phyloP scores from a whole-genome alignment of 1,284 basidiomycete genomes.

The Malassezia caprae region DNA sequence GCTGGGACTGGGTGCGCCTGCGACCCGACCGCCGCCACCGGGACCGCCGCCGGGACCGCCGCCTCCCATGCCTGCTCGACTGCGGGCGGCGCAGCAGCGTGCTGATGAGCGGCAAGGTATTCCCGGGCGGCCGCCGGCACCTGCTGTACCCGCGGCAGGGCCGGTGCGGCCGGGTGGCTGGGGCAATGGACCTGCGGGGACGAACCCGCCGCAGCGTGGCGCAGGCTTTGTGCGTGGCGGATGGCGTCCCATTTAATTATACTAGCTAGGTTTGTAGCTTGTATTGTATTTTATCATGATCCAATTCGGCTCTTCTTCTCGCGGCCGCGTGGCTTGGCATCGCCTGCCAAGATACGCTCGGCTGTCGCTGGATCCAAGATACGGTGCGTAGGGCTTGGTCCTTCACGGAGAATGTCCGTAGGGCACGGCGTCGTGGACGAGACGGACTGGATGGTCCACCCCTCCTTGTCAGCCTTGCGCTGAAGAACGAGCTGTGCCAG shows the following conservation, averaged over 20 bases:
- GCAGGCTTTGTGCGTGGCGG: conserved; percentile 3
- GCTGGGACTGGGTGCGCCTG: neutral
- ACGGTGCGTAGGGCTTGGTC: neutral
- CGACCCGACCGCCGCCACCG: neutral
- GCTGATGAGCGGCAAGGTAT: neutral
- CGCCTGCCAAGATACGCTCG: neutral
- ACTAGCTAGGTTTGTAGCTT: conserved; percentile 61
- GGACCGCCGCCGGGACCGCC: conserved; percentile 23
- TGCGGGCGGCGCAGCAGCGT: conserved; percentile 13
- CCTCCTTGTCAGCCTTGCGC: conserved; percentile 57
- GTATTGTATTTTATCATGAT: neutral
- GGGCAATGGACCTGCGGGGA: neutral
- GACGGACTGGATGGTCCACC: conserved; percentile 61
- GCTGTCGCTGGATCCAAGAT: neutral
- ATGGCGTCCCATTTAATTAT: conserved; percentile 13
- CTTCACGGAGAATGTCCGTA: neutral
- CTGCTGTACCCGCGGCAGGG: neutral
- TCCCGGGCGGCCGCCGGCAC: neutral
- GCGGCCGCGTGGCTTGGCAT: neutral
- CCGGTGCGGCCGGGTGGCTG: neutral
- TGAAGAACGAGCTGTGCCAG: conserved; percentile 78
- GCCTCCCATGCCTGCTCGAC: conserved; percentile 17
- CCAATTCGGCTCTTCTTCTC: neutral
- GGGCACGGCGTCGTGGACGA: neutral
- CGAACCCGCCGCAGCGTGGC: neutral